phyloP scores from a whole-genome alignment of 108 stramenopile genomes.

The Cyclotella baltica region DNA sequence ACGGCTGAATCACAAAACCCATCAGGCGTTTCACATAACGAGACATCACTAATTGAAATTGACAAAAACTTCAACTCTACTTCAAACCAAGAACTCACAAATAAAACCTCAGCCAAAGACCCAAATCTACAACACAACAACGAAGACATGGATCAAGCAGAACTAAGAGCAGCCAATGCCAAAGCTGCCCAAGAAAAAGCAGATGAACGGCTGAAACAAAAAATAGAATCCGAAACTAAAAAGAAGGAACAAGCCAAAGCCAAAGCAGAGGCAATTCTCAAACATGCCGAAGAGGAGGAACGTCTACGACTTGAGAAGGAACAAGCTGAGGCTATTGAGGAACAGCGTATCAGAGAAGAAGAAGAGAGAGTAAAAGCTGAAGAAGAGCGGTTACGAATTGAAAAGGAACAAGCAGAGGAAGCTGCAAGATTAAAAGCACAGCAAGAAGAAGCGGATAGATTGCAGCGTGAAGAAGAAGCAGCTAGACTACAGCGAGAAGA shows the following conservation, averaged over 20 bases:
- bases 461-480: background rate
- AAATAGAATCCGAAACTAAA: background rate
- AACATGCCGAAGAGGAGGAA: slow-evolving; percentile 11
- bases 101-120: background rate
- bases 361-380: background rate
- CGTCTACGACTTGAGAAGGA: slow-evolving; percentile 7
- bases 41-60: too few species aligned
- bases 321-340: background rate
- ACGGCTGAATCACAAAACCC: too few species aligned
- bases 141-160: background rate
- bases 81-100: background rate
- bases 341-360: background rate
- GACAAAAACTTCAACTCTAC: background rate
- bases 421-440: background rate
- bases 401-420: slow-evolving; percentile 11
- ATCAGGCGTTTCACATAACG: too few species aligned
- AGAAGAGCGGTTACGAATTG: too few species aligned
- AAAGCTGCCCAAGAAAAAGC: slow-evolving; percentile 12
- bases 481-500: background rate
- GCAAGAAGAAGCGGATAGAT: background rate
- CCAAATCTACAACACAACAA: background rate
- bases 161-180: background rate
- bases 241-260: slow-evolving; percentile 9
- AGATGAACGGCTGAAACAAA: background rate
- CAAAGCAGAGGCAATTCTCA: slow-evolving; percentile 4